Evolutionary conservation across 2,329 filamentous ascomycete species (phyloP).

Genomic region (Xylaria polymorpha): DNA sequence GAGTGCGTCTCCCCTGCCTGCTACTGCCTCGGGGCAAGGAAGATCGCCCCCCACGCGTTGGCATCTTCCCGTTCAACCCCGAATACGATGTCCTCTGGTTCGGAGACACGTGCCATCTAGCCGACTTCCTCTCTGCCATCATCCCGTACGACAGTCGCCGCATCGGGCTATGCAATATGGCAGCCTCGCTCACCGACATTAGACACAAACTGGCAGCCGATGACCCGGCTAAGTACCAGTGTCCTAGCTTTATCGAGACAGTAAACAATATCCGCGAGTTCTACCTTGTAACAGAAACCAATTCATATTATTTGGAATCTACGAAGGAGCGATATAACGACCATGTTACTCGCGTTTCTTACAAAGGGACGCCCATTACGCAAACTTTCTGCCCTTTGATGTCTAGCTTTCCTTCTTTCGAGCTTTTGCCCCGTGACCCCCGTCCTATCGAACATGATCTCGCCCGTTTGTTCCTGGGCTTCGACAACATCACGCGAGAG

Average conservation of each 20-base stretch:
- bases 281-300: conserved; percentile 16
- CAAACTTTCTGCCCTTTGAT: conserved; percentile 17
- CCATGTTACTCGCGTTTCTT: background rate
- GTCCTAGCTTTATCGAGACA: conserved; percentile 1
- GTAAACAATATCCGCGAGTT: conserved; percentile 21
- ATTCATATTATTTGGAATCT: background rate
- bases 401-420: conserved; percentile 15
- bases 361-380: background rate
- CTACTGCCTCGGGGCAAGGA: background rate
- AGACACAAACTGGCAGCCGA: background rate
- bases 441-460: conserved; percentile 5
- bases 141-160: conserved; percentile 13
- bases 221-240: background rate
- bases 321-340: background rate
- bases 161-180: conserved; percentile 21
- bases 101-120: background rate
- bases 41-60: background rate
- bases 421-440: conserved; percentile 17
- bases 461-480: conserved; percentile 14
- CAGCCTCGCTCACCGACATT: background rate
- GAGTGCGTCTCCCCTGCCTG: conserved; percentile 23
- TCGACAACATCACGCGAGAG: background rate
- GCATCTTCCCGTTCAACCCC: conserved; percentile 20
- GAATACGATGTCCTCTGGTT: conserved; percentile 28
- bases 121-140: conserved; percentile 16